Conservation (phyloP, 345 rosid species). For the Eucalyptus erythrocorys region DNA sequence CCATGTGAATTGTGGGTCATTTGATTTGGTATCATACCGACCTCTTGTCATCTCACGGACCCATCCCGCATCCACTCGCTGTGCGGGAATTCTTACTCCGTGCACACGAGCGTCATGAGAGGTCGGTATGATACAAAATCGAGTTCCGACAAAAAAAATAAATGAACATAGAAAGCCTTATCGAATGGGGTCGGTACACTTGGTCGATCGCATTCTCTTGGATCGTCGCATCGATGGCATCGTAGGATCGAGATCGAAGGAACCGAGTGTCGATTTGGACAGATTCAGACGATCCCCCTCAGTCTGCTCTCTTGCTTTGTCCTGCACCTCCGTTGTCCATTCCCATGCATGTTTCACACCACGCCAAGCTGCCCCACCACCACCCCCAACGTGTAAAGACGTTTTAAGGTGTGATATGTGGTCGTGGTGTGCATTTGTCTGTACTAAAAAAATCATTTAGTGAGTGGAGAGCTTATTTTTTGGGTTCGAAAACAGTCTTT, state of each 20-base stretch:
- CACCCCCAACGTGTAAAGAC: not conserved
- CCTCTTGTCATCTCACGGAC: not conserved
- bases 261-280: not conserved
- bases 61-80: not conserved
- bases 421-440: not conserved
- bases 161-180: not conserved
- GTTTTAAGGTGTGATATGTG: not conserved
- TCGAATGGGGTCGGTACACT: not conserved
- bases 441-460: not conserved
- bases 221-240: not conserved
- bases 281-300: not conserved
- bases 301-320: not conserved
- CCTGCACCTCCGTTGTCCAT: not conserved
- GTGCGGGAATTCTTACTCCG: not conserved
- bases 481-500: no score
- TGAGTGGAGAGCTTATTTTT: not conserved
- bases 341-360: not conserved
- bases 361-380: not conserved
- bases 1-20: not conserved
- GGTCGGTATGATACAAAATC: not conserved
- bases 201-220: not conserved
- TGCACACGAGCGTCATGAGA: not conserved
- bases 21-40: not conserved
- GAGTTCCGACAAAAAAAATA: not conserved
- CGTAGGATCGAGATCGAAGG: not conserved